phyloP scores from a whole-genome alignment of 495 filamentous ascomycete species.

The Thermothielavioides terrestris region DNA sequence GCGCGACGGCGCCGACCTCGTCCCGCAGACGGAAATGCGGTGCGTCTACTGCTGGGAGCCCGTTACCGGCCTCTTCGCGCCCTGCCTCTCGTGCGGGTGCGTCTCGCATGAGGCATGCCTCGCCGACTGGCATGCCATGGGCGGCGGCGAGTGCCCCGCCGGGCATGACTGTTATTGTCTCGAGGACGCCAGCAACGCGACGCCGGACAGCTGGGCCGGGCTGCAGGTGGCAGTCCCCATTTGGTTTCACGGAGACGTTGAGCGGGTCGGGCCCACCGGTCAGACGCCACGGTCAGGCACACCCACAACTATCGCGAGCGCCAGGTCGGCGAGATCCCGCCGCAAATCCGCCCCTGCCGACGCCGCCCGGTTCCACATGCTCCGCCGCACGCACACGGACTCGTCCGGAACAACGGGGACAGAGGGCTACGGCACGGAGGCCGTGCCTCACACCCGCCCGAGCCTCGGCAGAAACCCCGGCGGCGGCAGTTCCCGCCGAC shows the following conservation, averaged over 20 bases:
- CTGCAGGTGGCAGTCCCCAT: constrained; percentile 1
- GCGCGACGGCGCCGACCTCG: constrained; percentile 32
- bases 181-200: constrained; percentile 31
- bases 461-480: no score
- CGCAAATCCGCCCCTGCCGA: constrained; percentile 21
- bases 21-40: constrained; percentile 43
- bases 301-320: background rate
- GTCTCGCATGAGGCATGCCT: constrained; percentile 48
- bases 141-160: constrained; percentile 38
- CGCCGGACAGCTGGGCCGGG: constrained; percentile 34
- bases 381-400: constrained; percentile 10
- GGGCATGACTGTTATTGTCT: constrained; percentile 43
- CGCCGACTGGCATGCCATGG: constrained; percentile 42
- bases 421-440: background rate
- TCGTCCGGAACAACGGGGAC: background rate
- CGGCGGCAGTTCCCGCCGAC: no score
- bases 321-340: constrained; percentile 1
- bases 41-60: constrained; percentile 54
- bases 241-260: background rate
- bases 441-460: no score
- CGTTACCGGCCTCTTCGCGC: constrained; percentile 46
- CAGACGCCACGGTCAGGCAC: background rate
- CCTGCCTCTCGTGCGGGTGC: constrained; percentile 56
- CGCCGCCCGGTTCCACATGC: constrained; percentile 9
- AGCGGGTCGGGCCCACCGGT: background rate